Evolutionary conservation across 108 stramenopile genomes (phyloP).

Genomic region (Tribonema minus): DNA sequence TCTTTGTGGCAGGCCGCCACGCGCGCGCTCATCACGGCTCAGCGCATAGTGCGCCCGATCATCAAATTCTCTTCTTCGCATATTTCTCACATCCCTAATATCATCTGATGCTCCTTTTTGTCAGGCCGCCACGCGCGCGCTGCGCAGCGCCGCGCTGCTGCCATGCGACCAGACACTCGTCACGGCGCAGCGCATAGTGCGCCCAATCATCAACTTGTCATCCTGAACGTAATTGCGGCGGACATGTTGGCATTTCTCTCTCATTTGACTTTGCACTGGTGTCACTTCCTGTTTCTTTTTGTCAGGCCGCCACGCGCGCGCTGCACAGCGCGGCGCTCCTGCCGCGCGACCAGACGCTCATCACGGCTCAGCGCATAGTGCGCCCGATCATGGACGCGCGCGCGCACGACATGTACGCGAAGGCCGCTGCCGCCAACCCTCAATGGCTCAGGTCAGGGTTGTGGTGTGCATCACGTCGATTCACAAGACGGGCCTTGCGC

Average conservation of each 20-base stretch:
- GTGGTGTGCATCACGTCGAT: too few relatives aligned
- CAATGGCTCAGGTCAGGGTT: slow-evolving; percentile 21
- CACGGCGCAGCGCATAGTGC: too few relatives aligned
- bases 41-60: slow-evolving; percentile 16
- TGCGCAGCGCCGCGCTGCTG: not conserved
- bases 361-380: slow-evolving; percentile 2
- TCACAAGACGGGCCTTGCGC: too few relatives aligned
- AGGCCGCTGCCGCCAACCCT: slow-evolving; percentile 9
- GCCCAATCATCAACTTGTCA: too few relatives aligned
- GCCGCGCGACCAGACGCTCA: not conserved
- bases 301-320: not conserved
- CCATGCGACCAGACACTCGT: too few relatives aligned
- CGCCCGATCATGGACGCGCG: slow-evolving; percentile 24
- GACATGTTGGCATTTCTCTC: too few relatives aligned
- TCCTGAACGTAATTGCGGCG: too few relatives aligned
- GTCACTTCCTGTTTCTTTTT: too few relatives aligned
- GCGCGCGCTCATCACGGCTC: not conserved
- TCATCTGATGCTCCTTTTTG: too few relatives aligned
- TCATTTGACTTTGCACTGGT: too few relatives aligned
- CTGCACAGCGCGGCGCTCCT: not conserved
- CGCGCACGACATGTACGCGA: not conserved
- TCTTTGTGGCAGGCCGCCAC: not conserved
- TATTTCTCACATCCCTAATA: too few relatives aligned
- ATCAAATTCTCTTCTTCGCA: too few relatives aligned
- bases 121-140: not conserved